Conservation (phyloP, 139 green algal genomes). For the Coccomyxa sp. region DNA sequence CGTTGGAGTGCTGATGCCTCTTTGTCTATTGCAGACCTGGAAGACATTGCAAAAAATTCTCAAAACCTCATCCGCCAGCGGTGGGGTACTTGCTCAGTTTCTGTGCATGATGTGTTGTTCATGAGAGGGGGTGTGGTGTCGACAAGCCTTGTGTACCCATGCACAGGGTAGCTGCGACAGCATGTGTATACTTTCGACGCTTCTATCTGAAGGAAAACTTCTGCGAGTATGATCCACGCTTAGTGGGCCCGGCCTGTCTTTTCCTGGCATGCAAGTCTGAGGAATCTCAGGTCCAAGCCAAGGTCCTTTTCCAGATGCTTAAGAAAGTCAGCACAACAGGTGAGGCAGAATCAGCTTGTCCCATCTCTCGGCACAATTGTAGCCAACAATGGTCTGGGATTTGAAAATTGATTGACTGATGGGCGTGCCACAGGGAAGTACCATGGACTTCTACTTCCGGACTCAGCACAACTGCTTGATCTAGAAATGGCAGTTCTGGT, state of each 20-base stretch:
- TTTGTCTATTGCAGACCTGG: constrained; percentile 35
- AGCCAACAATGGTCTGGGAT: neutral
- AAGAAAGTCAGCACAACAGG: constrained; percentile 27
- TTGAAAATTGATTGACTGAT: neutral
- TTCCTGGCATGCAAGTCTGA: constrained; percentile 79
- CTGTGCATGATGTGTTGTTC: too few species aligned
- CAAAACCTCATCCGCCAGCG: constrained; percentile 23
- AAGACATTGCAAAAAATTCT: constrained; percentile 37
- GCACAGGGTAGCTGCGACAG: constrained; percentile 46
- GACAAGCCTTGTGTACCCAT: too few species aligned
- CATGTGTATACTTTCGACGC: constrained; percentile 55
- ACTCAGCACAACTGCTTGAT: constrained; percentile 59
- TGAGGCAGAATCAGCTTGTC: neutral
- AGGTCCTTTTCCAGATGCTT: constrained; percentile 52
- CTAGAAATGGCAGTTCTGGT: constrained; percentile 44
- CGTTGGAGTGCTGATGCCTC: too few species aligned
- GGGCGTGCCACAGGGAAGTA: neutral
- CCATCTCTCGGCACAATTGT: neutral
- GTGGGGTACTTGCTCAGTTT: neutral
- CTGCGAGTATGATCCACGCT: constrained; percentile 55
- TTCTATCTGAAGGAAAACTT: constrained; percentile 52
- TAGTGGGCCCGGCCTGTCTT: constrained; percentile 60
- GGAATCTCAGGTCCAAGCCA: constrained; percentile 65
- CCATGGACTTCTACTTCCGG: constrained; percentile 6
- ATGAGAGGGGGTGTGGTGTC: too few species aligned